A percentile compares a stretch with the other conserved stretches of the same genome.
Conservation (phyloP, 2,329 filamentous ascomycete species). For the Alternaria triticimaculans region DNA sequence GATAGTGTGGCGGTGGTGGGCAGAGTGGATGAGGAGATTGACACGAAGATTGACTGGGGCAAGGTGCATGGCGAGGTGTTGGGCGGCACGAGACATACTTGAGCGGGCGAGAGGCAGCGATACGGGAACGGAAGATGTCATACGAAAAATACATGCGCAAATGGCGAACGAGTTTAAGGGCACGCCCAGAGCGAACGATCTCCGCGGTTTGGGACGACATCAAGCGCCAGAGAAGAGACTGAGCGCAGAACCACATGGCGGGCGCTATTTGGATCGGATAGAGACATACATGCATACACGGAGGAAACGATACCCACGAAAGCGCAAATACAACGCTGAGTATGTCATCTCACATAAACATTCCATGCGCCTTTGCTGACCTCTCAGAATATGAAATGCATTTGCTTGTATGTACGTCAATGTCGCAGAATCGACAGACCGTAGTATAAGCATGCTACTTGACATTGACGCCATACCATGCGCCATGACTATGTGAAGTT, state of each 20-base stretch:
- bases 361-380: slow-evolving; percentile 17
- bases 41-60: slow-evolving; percentile 89
- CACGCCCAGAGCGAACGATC: slow-evolving; percentile 73
- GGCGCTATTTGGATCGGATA: not conserved
- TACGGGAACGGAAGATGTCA: not conserved
- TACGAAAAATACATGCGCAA: not conserved
- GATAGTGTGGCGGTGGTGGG: slow-evolving; percentile 94
- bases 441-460: not conserved
- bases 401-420: not conserved
- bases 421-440: not conserved
- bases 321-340: slow-evolving; percentile 19
- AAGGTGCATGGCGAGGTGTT: slow-evolving; percentile 86
- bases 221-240: not conserved
- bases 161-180: not conserved
- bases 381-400: slow-evolving; percentile 14
- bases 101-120: slow-evolving; percentile 6
- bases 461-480: not conserved
- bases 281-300: slow-evolving; percentile 4
- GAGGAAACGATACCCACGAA: slow-evolving; percentile 26
- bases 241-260: not conserved
- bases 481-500: not conserved
- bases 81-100: slow-evolving; percentile 78
- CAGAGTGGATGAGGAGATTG: slow-evolving; percentile 85
- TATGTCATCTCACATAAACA: slow-evolving; percentile 20
- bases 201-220: slow-evolving; percentile 19